Evolutionary conservation across 1,284 basidiomycete species (phyloP), one percentile per base, ranked within the genome.

Genomic region (Clitocybe nebularis): DNA sequence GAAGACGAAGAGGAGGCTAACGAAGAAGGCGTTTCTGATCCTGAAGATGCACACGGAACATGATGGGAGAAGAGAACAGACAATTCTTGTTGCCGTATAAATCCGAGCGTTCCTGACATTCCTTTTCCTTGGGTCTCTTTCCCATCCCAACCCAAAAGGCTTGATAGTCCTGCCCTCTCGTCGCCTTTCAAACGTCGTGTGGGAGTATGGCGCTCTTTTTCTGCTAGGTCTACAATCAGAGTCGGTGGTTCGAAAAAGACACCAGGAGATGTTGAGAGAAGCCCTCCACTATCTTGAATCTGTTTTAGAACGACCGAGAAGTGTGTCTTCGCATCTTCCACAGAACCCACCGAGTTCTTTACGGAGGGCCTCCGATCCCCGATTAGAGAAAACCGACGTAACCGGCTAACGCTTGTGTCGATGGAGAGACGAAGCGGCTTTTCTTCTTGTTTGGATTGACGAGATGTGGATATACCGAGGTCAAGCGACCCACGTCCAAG

Each of bases 1-100:
- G 43, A 44, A 19, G 47, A 39, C n/a, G 36, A 25, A 11, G 42
- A 22, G 7, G 44, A 40, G 38, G 4, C 5, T 7, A 24, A 20
- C 24, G 16, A 22, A n/a, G 29, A 22, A n/a, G 19, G 24, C 14
- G 24, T 41, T 20, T 46, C 16, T 8, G 23, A 22, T 16, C n/a
- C 44, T 9, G 47, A 43, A 13, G 43, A 13, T 1, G 30, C 24
- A 30, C 22, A 14, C 5, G 65, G 68, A 3, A 76, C 61, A 49
- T 75, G 67, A 25, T 67, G 62, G n/a, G 72, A 71, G 40, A 72
- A 71, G n/a, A 84, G 57, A 8, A 78, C 63, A 2, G 74, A 74
- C 11, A 85, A 60, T 19, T 66, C 68, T 54, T 86, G 83, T 25
- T 82, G 79, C 21, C 72, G 60, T 21, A 79, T 63, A 47, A 86